Base-by-base conservation (phyloP, 2,329 filamentous ascomycete genomes). In the Pyricularia sp. region DNA sequence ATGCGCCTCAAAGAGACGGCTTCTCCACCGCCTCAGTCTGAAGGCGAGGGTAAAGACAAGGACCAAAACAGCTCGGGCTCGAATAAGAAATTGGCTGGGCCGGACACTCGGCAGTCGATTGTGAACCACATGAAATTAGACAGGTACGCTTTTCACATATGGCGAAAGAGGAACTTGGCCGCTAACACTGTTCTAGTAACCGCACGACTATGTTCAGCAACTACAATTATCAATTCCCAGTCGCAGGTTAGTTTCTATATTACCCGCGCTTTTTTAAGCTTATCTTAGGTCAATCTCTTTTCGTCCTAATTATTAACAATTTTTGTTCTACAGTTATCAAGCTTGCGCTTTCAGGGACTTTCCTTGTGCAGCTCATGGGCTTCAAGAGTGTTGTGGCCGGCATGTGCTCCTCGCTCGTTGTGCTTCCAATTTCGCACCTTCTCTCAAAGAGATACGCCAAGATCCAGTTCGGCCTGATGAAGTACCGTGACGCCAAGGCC, bases 101-200 rank as follows among this genome's bases (percentile, higher is more conserved):
- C 26, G 4, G 71, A 73, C 40, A 69, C 71, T 12, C 71, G 73
- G 12, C 73, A 75, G 65, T 73, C 73, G 2, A 72, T 75, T 26
- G 72, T 75, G 60, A 75, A 75, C 66, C 73, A 75, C 67, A 74
- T 75, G 71, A 75, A 75, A 64, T 68, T 75, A 31, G 74, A 75
- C 65, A 73, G 72, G 69, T 73, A 68, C 44, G 68, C 66, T 44
- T n/a, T 40, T 5, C 16, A 13, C 33, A 40, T 40, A 8, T 30
- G 24, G 1, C 5, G 53, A 44, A 44, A 19, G 30, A n/a, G 16
- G 35, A 7, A 40, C 16, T 53, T 3, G 33, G n/a, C 13, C 60
- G 31, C 64, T 68, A 62, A 71, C 61, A 9, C 10, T 31, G 24
- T 44, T 40, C 13, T 31, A 73, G 71, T 59, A 65, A 62, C n/a